Evolutionary conservation across 352 stramenopile genomes (phyloP).

Genomic region (Pythium rishiriense): DNA sequence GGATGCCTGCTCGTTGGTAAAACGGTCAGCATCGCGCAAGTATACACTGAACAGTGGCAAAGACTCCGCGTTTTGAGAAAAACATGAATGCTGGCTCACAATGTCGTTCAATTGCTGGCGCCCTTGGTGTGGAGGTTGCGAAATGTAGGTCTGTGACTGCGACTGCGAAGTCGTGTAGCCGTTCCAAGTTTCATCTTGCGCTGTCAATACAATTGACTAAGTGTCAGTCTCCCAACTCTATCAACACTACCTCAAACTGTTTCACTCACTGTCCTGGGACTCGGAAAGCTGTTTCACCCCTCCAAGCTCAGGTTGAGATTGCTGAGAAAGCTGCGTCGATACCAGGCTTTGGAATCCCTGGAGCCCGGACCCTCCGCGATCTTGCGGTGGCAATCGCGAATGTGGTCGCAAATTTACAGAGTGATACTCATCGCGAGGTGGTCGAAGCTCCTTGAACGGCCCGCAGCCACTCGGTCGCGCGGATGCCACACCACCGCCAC

Average conservation of each 20-base stretch:
- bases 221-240: neutral
- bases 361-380: neutral
- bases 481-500: neutral
- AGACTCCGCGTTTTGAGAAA: neutral
- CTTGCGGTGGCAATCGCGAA: neutral
- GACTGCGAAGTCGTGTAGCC: constrained; percentile 42
- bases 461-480: neutral
- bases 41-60: neutral
- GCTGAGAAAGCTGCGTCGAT: neutral
- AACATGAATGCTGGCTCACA: constrained; percentile 14
- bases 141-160: constrained; percentile 35
- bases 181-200: constrained; percentile 31
- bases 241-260: neutral
- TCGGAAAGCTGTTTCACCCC: neutral
- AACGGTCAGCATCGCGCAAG: constrained; percentile 30
- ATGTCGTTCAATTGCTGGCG: neutral
- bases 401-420: neutral
- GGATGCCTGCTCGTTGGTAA: constrained; percentile 10
- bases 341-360: constrained; percentile 5
- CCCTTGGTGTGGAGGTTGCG: constrained; percentile 15
- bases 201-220: neutral
- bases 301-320: constrained; percentile 1
- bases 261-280: constrained; percentile 5
- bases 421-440: neutral
- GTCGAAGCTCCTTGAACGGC: neutral